Evolutionary conservation across 768 basidiomycete species (phyloP).

Genomic region (Suillus ampliporus): DNA sequence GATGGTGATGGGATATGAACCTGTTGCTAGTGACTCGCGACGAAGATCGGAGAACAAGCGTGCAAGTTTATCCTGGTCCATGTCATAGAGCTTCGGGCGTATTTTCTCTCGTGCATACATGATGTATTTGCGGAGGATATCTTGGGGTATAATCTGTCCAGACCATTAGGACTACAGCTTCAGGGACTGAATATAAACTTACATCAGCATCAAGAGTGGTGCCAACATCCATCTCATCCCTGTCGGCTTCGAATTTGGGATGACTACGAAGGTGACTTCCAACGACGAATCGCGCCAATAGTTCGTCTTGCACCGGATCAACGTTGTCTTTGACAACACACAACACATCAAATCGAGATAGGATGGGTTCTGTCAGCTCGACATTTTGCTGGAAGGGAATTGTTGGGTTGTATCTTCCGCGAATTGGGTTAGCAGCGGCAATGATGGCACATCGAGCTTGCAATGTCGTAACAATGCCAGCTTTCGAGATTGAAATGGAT

Average conservation of each 20-base stretch:
- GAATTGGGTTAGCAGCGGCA: slow-evolving; percentile 96
- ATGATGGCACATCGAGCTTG: slow-evolving; percentile 98
- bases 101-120: slow-evolving; percentile 98
- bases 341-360: slow-evolving; percentile 97
- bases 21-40: slow-evolving; percentile 94
- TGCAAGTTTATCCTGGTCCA: slow-evolving; percentile 95
- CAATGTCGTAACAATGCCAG: slow-evolving; percentile 97
- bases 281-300: slow-evolving; percentile 97
- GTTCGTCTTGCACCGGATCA: slow-evolving; percentile 95
- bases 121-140: slow-evolving; percentile 95
- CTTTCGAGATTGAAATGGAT: slow-evolving; percentile 98
- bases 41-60: slow-evolving; percentile 95
- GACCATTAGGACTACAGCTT: slow-evolving; percentile 17
- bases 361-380: slow-evolving; percentile 96
- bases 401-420: slow-evolving; percentile 97
- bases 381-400: slow-evolving; percentile 99
- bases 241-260: slow-evolving; percentile 85
- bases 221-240: slow-evolving; percentile 93
- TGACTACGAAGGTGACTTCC: slow-evolving; percentile 95
- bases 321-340: slow-evolving; percentile 98
- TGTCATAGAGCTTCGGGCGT: slow-evolving; percentile 89
- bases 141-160: slow-evolving; percentile 91
- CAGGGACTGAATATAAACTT: slow-evolving; percentile 36
- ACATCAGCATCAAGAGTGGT: slow-evolving; percentile 92
- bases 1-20: slow-evolving; percentile 98